These are phyloP conservation scores for Candida wancherniae DNA, from an alignment of 805 yeast species.

Conservation along the genomic window DNA sequence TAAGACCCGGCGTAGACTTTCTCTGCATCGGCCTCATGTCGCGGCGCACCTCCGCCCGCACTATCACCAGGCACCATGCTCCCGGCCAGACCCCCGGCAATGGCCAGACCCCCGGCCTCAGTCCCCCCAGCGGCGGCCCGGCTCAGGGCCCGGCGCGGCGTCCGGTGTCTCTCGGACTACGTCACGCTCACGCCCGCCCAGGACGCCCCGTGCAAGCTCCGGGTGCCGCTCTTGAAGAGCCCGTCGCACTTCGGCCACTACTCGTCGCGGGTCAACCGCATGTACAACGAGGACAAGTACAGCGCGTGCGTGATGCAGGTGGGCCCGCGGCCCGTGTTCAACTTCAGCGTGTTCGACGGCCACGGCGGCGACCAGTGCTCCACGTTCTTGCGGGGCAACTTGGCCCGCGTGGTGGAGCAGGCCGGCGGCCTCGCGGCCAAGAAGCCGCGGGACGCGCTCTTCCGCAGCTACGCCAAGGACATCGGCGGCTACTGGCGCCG, in stretches of 20 bases:
- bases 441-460: constrained; percentile 40
- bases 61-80: not conserved
- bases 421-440: constrained; percentile 22
- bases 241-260: constrained; percentile 79
- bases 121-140: not conserved
- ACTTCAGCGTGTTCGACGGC: constrained; percentile 82
- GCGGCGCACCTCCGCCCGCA: not conserved
- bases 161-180: constrained; percentile 17
- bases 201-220: constrained; percentile 28
- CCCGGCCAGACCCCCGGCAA: not conserved
- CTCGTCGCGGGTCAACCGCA: constrained; percentile 68
- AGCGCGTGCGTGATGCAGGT: constrained; percentile 55
- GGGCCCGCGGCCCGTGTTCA: constrained; percentile 38
- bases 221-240: constrained; percentile 55
- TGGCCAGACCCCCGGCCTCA: not conserved
- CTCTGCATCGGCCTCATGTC: not conserved
- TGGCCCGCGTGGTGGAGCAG: constrained; percentile 51
- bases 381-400: constrained; percentile 48
- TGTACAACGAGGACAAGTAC: constrained; percentile 77
- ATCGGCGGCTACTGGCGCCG: constrained; percentile 87
- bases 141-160: not conserved
- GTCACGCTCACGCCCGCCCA: constrained; percentile 25
- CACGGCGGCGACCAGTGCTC: constrained; percentile 87
- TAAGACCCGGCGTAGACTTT: not conserved
- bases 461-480: constrained; percentile 49